These are phyloP conservation scores for Solanum chaucha DNA, from an alignment of 257 asterid genomes.

Conservation along the genomic window DNA sequence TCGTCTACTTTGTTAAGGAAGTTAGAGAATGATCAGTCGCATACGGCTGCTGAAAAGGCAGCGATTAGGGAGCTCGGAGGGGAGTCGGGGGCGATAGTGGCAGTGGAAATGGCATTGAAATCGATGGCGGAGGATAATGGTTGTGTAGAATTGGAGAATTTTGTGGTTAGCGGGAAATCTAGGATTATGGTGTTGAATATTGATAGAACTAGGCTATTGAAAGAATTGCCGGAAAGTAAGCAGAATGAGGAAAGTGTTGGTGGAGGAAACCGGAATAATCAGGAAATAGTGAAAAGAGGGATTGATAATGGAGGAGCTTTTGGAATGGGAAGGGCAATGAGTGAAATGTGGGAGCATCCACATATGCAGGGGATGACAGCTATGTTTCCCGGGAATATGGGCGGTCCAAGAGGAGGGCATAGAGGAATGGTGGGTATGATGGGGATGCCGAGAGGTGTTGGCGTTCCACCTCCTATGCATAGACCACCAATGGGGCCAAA, in stretches of 20 bases:
- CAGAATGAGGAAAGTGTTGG: constrained; percentile 32
- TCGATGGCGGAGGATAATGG: constrained; percentile 88
- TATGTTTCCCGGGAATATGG: constrained; percentile 42
- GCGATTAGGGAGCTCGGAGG: constrained; percentile 89
- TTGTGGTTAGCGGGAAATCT: constrained; percentile 76
- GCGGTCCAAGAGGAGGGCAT: constrained; percentile 48
- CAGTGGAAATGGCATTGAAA: constrained; percentile 88
- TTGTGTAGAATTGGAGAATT: constrained; percentile 77
- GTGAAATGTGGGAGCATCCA: constrained; percentile 50
- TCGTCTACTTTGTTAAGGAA: constrained; percentile 74
- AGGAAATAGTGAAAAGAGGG: constrained; percentile 23
- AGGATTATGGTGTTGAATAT: constrained; percentile 76
- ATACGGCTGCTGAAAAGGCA: constrained; percentile 45
- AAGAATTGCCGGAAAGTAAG: constrained; percentile 74
- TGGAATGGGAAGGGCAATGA: constrained; percentile 40
- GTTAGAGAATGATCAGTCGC: constrained; percentile 67
- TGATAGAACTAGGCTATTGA: constrained; percentile 67
- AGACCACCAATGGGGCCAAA: constrained; percentile 38
- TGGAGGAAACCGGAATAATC: constrained; percentile 26
- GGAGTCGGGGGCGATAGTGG: constrained; percentile 57
- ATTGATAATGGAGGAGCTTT: constrained; percentile 33
- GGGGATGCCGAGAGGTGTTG: constrained; percentile 87
- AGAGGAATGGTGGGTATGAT: constrained; percentile 73
- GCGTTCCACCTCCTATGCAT: constrained; percentile 86
- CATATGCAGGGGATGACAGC: constrained; percentile 18